A percentile compares a stretch with the other conserved stretches of the same genome.
Evolutionary conservation across 106 monocot species (phyloP).

Genomic region (Phalaenopsis aphrodite): DNA sequence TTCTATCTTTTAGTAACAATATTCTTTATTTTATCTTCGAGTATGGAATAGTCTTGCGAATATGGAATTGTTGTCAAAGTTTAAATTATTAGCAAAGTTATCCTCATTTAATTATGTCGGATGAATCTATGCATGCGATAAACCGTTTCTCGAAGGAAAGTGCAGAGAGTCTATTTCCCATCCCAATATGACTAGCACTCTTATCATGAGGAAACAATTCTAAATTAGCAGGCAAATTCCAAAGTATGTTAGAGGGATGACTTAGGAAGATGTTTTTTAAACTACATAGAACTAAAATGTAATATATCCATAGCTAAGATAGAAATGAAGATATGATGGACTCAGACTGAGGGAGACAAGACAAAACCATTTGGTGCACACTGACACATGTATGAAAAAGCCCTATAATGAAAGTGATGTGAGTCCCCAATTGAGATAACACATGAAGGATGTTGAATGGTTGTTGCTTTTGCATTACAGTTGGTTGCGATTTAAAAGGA

Average conservation of each 20-base stretch:
- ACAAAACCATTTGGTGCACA: background rate
- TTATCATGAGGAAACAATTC: background rate
- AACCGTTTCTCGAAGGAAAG: background rate
- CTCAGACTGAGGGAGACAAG: background rate
- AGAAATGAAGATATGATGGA: background rate
- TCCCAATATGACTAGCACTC: background rate
- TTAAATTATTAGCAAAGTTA: background rate
- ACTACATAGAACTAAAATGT: background rate
- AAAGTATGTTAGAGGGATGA: background rate
- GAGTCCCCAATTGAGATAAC: background rate
- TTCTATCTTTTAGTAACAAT: background rate
- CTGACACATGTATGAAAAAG: background rate
- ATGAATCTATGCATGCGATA: background rate
- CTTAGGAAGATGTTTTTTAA: background rate
- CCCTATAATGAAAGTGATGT: background rate
- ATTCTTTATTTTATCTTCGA: background rate
- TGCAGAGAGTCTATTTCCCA: background rate
- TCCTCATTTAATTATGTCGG: background rate
- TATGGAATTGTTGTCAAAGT: background rate
- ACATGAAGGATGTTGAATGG: background rate
- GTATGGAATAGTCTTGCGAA: background rate
- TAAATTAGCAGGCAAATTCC: background rate
- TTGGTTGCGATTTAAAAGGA: background rate
- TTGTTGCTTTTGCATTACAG: background rate
- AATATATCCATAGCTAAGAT: background rate